Evolutionary conservation across 2,329 filamentous ascomycete genomes (phyloP), one percentile per base, ranked within the genome.

Genomic region (Ilyonectria sp.): DNA sequence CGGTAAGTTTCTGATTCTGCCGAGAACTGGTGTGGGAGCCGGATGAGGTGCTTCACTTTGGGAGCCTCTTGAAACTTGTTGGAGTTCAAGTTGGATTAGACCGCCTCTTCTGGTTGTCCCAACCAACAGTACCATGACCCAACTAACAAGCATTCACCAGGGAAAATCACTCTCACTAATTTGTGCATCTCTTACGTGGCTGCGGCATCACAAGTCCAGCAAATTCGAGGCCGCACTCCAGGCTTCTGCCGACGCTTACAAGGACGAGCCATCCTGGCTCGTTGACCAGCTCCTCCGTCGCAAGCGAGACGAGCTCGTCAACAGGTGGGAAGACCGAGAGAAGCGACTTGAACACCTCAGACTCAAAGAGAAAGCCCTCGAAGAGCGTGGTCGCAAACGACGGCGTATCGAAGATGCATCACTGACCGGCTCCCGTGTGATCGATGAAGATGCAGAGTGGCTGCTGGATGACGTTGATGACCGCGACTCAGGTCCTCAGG

Each of bases 101-200:
- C 26, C 7, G 10, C 29, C 31, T 52, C 26, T 19, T n/a, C 33
- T 29, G 2, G 5, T 11, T n/a, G 26, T 10, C 15, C 15, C 11
- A 17, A 59, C 6, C 21, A 2, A 17, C n/a, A 8, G 15, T n/a
- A 17, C n/a, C 4, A 8, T 9, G 40, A 15, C 17, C 11, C 49
- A n/a, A 65, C 63, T 71, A 46, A 75, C 49, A 37, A 43, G 15
- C 40, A 43, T 1, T 4, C n/a, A 43, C 26, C 69, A 93, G 86
- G 95, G 95, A 50, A 98, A 98, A 86, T 97, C 95, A 1, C 82
- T 98, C 50, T 97, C 95, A 71, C 86, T 98, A 31, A 96, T 98
- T 69, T 98, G 95, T 78, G 93, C 92, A 46, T 91, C 94, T 6
- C 80, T 98, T 75, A 97, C 94, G 3, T 98, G 95, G 95, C 85